A percentile compares a stretch with the other conserved stretches of the same genome.
Conservation (phyloP, 2,329 filamentous ascomycete genomes). For the Phyllosticta citriasiana region DNA sequence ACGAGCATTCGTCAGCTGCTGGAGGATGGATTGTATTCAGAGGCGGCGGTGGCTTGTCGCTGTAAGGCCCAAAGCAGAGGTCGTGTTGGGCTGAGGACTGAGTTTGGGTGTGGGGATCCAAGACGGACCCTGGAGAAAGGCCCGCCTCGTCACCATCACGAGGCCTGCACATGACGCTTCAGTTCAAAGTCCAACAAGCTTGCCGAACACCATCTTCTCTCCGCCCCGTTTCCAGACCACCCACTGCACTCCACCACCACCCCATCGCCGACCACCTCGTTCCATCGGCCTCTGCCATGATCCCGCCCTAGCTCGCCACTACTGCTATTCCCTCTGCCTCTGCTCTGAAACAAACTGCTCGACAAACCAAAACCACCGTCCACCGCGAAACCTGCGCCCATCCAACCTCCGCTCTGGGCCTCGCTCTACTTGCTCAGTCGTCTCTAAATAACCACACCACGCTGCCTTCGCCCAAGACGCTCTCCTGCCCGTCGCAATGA, state of each 20-base stretch:
- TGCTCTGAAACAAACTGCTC: neutral
- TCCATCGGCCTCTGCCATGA: neutral
- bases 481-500: slow-evolving; percentile 15
- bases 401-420: neutral
- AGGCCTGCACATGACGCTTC: neutral
- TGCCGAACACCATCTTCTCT: neutral
- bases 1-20: neutral
- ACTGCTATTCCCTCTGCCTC: neutral
- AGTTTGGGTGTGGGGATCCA: neutral
- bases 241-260: neutral
- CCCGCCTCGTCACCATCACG: neutral
- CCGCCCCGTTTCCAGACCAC: neutral
- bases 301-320: neutral
- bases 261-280: neutral
- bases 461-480: neutral
- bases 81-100: neutral
- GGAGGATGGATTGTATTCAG: neutral
- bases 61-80: neutral
- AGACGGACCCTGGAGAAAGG: neutral
- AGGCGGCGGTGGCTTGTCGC: neutral
- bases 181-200: neutral
- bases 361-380: neutral
- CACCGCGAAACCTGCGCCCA: neutral
- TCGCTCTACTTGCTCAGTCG: neutral
- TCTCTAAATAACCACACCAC: neutral